A percentile compares a stretch with the other conserved stretches of the same genome.
Evolutionary conservation across 202 grass and related monocot genomes (phyloP).

Genomic region (Schoenoplectus tabernaemontani): DNA sequence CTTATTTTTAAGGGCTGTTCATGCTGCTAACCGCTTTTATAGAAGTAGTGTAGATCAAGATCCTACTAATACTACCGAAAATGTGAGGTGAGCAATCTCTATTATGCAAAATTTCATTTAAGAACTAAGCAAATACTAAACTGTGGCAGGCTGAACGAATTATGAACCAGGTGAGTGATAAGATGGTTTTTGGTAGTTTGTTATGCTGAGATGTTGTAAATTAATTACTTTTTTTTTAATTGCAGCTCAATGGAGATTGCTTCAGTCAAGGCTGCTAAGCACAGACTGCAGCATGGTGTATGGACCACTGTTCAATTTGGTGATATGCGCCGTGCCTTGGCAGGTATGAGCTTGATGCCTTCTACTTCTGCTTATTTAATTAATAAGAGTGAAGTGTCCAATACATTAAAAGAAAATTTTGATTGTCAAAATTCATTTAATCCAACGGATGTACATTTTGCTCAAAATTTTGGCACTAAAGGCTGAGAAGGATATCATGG

Average conservation of each 20-base stretch:
- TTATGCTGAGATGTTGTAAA: background rate
- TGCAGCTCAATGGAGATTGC: constrained; percentile 68
- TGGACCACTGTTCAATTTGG: constrained; percentile 76
- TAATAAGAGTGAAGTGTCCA: too few species aligned
- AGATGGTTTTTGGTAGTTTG: background rate
- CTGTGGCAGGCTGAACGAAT: background rate
- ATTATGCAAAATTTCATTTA: background rate
- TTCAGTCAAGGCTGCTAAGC: constrained; percentile 81
- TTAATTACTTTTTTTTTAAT: constrained; percentile 16
- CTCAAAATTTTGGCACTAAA: too few species aligned
- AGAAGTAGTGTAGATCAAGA: constrained; percentile 36
- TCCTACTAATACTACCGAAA: constrained; percentile 28
- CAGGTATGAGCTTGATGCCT: constrained; percentile 32
- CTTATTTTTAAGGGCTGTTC: constrained; percentile 73
- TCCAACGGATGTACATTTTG: too few species aligned
- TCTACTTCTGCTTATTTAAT: background rate
- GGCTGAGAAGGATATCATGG: too few species aligned
- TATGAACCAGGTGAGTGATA: background rate
- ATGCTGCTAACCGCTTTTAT: constrained; percentile 36
- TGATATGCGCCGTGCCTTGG: constrained; percentile 83
- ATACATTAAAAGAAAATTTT: too few species aligned
- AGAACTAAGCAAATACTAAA: background rate
- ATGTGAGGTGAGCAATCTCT: constrained; percentile 40
- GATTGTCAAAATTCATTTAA: too few species aligned
- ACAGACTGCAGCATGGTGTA: constrained; percentile 75